These are phyloP conservation scores for Lasiosphaeris hirsuta DNA, from an alignment of 495 filamentous ascomycete genomes.

Conservation along the genomic window DNA sequence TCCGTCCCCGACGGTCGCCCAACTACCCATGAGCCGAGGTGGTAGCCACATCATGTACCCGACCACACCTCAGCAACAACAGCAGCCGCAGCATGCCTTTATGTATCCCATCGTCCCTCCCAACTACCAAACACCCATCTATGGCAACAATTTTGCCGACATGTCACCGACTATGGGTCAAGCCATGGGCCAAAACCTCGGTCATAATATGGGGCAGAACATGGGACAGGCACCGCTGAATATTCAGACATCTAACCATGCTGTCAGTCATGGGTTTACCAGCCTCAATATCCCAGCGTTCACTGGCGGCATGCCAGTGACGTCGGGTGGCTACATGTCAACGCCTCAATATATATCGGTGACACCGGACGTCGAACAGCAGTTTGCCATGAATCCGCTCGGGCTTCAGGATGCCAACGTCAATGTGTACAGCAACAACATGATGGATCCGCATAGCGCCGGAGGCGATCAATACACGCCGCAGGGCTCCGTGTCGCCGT, in stretches of 20 bases:
- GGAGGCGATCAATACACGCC: slow-evolving; percentile 35
- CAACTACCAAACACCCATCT: slow-evolving; percentile 9
- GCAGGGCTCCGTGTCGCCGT: slow-evolving; percentile 43
- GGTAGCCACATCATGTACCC: slow-evolving; percentile 6
- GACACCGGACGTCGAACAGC: slow-evolving; percentile 29
- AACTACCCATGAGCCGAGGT: slow-evolving; percentile 7
- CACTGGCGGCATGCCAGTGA: slow-evolving; percentile 19
- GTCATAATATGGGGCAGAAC: neutral
- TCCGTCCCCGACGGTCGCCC: slow-evolving; percentile 5
- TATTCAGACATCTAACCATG: slow-evolving; percentile 5
- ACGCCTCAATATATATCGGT: slow-evolving; percentile 16
- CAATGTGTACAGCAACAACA: slow-evolving; percentile 8
- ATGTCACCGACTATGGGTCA: neutral
- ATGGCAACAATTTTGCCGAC: slow-evolving; percentile 10
- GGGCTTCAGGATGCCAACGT: slow-evolving; percentile 33
- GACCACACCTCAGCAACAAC: slow-evolving; percentile 1
- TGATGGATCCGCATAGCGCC: slow-evolving; percentile 28
- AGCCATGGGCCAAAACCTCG: no score
- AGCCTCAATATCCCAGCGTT: slow-evolving; percentile 21
- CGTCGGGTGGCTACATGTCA: slow-evolving; percentile 15
- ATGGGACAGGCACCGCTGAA: slow-evolving; percentile 6
- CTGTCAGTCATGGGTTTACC: neutral
- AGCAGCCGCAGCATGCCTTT: slow-evolving; percentile 3
- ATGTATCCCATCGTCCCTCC: slow-evolving; percentile 14
- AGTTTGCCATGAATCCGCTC: slow-evolving; percentile 31